A percentile compares a stretch with the other conserved stretches of the same genome.
These are phyloP conservation scores for Colletotrichum cuscutae DNA, from an alignment of 2,329 filamentous ascomycete genomes.

Conservation along the genomic window DNA sequence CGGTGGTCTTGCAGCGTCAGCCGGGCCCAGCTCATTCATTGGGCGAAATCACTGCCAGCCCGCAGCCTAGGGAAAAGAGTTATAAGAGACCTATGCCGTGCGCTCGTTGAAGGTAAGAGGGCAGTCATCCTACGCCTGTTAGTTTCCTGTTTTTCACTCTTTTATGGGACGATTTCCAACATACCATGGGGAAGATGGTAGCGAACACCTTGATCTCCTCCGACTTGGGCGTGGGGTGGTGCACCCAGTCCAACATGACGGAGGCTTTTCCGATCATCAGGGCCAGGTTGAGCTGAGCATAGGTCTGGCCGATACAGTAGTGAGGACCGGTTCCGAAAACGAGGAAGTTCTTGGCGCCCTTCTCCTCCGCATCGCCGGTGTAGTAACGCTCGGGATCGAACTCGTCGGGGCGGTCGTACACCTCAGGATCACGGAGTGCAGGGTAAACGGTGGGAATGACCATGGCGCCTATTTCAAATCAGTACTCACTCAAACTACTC, in stretches of 20 bases:
- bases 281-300: constrained; percentile 89
- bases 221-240: constrained; percentile 82
- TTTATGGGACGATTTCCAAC: constrained; percentile 44
- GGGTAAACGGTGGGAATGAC: constrained; percentile 92
- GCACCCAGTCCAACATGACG: constrained; percentile 88
- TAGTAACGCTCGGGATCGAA: constrained; percentile 96
- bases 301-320: constrained; percentile 95
- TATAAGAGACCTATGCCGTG: constrained; percentile 51
- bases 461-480: constrained; percentile 75
- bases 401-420: constrained; percentile 87
- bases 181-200: constrained; percentile 95
- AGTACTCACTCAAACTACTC: not conserved
- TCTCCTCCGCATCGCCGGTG: constrained; percentile 86
- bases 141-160: constrained; percentile 4
- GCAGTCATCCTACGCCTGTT: constrained; percentile 76
- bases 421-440: constrained; percentile 90
- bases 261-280: constrained; percentile 92
- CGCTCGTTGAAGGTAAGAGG: constrained; percentile 76
- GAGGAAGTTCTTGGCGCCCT: constrained; percentile 91
- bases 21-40: constrained; percentile 2
- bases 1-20: constrained; percentile 2
- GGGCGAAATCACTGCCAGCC: not conserved
- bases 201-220: constrained; percentile 99
- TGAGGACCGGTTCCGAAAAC: constrained; percentile 97
- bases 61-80: not conserved